Conservation (phyloP, 805 yeast genomes). For the Hanseniaspora singularis region DNA sequence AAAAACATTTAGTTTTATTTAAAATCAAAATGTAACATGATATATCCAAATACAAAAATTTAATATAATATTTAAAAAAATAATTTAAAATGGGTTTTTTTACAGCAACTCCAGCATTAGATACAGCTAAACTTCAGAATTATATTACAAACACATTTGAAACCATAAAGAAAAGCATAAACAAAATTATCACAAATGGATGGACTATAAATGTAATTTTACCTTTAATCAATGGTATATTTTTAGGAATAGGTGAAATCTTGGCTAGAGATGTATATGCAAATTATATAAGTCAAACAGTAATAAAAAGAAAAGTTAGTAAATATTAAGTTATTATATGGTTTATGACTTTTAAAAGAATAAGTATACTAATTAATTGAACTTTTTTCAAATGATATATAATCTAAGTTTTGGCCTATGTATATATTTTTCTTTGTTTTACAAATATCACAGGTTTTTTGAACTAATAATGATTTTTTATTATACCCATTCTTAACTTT, state of each 20-base stretch:
- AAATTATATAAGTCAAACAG: slow-evolving; percentile 2
- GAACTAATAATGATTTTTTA: slow-evolving; percentile 1
- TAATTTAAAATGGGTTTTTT: slow-evolving; percentile 9
- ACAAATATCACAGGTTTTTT: slow-evolving; percentile 9
- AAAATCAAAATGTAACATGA: neutral
- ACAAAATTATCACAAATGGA: slow-evolving; percentile 3
- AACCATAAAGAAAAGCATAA: neutral
- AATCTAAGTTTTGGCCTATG: slow-evolving; percentile 9
- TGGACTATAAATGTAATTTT: slow-evolving; percentile 7
- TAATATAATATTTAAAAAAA: neutral
- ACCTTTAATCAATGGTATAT: slow-evolving; percentile 12
- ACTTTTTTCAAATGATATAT: slow-evolving; percentile 12
- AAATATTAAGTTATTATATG: slow-evolving; percentile 2
- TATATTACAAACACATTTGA: neutral
- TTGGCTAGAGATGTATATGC: slow-evolving; percentile 9
- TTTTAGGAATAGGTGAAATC: slow-evolving; percentile 13
- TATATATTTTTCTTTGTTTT: neutral
- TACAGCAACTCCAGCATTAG: neutral
- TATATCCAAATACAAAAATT: neutral
- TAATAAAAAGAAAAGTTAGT: slow-evolving; percentile 12
- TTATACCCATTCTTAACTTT: neutral
- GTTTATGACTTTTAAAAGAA: too few species aligned
- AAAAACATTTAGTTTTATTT: too few species aligned
- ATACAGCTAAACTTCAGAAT: neutral
- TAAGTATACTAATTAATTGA: too few species aligned